Evolutionary conservation across 2,329 filamentous ascomycete species (phyloP).

Genomic region (Triangularia setosa): DNA sequence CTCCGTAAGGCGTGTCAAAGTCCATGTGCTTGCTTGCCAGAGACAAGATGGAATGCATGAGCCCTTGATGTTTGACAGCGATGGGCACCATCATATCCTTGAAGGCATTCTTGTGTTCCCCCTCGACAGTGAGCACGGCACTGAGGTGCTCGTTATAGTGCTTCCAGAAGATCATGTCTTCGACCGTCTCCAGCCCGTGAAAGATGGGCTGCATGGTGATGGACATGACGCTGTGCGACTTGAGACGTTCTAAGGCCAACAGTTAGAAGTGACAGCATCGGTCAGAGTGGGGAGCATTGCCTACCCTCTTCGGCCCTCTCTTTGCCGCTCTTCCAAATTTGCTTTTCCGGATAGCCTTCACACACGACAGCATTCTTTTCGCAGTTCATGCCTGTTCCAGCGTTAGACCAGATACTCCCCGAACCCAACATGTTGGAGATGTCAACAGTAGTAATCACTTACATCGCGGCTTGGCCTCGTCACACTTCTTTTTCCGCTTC

Average conservation of each 20-base stretch:
- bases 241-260: slow-evolving; percentile 39
- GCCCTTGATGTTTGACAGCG: slow-evolving; percentile 70
- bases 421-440: background rate
- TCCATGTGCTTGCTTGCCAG: slow-evolving; percentile 75
- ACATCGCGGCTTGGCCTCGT: slow-evolving; percentile 66
- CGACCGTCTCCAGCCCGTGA: slow-evolving; percentile 72
- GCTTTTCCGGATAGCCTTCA: slow-evolving; percentile 83
- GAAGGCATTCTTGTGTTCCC: slow-evolving; percentile 78
- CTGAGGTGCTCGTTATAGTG: slow-evolving; percentile 80
- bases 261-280: slow-evolving; percentile 8
- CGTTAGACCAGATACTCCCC: slow-evolving; percentile 6
- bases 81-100: slow-evolving; percentile 79
- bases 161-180: slow-evolving; percentile 76
- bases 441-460: slow-evolving; percentile 32
- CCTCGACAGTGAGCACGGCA: slow-evolving; percentile 75
- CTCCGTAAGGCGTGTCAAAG: slow-evolving; percentile 53
- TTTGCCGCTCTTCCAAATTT: slow-evolving; percentile 81
- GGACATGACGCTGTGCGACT: slow-evolving; percentile 46
- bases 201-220: slow-evolving; percentile 65
- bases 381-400: slow-evolving; percentile 67
- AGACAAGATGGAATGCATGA: slow-evolving; percentile 88
- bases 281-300: slow-evolving; percentile 18
- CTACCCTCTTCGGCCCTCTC: slow-evolving; percentile 68
- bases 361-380: slow-evolving; percentile 91
- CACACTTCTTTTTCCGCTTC: slow-evolving; percentile 69